Percentiles rank a stretch among this genome's conserved stretches.
Conservation (phyloP, 345 rosid genomes). For the Jatropha curcas region DNA sequence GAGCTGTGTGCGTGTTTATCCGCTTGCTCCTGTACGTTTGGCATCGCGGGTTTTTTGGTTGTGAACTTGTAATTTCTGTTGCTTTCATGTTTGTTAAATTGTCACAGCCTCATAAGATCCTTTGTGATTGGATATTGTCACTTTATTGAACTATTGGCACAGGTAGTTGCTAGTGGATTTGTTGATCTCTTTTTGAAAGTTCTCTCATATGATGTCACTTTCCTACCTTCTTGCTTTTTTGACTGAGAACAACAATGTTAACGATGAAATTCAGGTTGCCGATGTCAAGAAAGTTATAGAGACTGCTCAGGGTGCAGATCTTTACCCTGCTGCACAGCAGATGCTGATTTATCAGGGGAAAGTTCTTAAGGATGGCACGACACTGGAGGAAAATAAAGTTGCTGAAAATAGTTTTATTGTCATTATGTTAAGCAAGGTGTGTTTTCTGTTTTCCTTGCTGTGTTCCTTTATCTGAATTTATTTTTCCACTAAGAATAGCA, state of each 20-base stretch:
- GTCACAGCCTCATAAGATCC: neutral
- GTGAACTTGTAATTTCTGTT: neutral
- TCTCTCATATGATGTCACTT: neutral
- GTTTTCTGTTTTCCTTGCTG: neutral
- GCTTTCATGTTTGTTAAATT: neutral
- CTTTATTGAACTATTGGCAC: neutral
- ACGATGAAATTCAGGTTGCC: slow-evolving; percentile 18
- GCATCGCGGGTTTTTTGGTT: no score
- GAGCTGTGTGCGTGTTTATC: no score
- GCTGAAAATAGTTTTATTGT: slow-evolving; percentile 32
- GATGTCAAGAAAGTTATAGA: slow-evolving; percentile 33
- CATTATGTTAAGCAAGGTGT: slow-evolving; percentile 33
- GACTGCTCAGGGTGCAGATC: slow-evolving; percentile 24
- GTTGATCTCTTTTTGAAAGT: neutral
- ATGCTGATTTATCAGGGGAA: slow-evolving; percentile 37
- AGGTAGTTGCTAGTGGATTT: neutral
- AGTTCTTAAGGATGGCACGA: slow-evolving; percentile 31
- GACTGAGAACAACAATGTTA: neutral
- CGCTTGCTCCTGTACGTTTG: no score
- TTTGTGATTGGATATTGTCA: neutral
- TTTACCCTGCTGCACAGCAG: slow-evolving; percentile 31
- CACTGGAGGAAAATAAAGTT: slow-evolving; percentile 32
- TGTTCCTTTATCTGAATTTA: neutral
- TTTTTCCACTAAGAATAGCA: neutral
- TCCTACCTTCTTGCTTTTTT: neutral